A percentile compares a stretch with the other conserved stretches of the same genome.
Evolutionary conservation across 257 asterid species (phyloP).

Genomic region (Solanum pinnatisectum): DNA sequence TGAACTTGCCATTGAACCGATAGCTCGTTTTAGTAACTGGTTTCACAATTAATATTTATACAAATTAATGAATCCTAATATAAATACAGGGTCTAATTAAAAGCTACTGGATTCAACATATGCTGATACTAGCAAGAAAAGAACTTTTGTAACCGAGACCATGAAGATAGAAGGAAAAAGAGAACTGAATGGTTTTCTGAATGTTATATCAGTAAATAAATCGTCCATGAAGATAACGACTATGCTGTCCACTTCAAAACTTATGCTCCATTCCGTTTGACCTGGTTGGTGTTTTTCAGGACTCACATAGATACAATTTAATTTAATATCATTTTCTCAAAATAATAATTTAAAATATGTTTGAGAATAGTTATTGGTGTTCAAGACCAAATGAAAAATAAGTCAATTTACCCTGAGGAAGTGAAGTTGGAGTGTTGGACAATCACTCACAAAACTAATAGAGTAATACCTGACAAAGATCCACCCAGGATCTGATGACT

Average conservation of each 20-base stretch:
- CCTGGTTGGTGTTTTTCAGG: not conserved
- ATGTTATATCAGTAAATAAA: not conserved
- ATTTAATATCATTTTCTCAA: not conserved
- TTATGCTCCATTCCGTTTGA: not conserved
- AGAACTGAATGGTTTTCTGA: not conserved
- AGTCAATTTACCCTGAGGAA: not conserved
- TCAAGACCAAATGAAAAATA: not conserved
- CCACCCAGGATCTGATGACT: constrained; percentile 11
- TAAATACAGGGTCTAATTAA: not conserved
- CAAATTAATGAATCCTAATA: not conserved
- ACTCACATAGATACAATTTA: not conserved
- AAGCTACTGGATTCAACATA: not conserved
- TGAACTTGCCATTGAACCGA: not conserved
- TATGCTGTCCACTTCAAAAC: not conserved
- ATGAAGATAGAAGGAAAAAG: not conserved
- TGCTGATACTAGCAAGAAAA: not conserved
- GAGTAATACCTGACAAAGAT: constrained; percentile 37
- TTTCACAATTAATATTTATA: not conserved
- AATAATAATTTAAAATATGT: not conserved
- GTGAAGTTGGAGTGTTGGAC: not conserved
- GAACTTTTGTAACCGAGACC: not conserved
- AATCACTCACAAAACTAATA: not conserved
- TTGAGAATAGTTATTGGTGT: not conserved
- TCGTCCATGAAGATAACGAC: not conserved
- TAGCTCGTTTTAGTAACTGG: not conserved